These are phyloP conservation scores for Odontarrhena argentea DNA, from an alignment of 345 rosid genomes.

Conservation along the genomic window DNA sequence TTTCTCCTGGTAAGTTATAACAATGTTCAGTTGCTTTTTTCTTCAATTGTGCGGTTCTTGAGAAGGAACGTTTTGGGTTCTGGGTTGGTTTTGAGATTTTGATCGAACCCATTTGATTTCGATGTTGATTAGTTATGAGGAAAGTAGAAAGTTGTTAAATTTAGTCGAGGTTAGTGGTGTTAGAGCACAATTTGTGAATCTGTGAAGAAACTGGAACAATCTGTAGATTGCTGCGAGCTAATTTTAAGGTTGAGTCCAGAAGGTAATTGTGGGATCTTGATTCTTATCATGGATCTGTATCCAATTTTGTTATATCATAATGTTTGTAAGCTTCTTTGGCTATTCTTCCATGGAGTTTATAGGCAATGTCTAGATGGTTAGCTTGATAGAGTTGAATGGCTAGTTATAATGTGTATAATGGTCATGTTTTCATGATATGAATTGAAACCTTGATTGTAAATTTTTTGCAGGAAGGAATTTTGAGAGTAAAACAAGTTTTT, in stretches of 20 bases:
- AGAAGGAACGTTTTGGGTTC: neutral
- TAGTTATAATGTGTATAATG: neutral
- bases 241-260: neutral
- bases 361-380: conserved; percentile 10
- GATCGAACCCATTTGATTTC: conserved; percentile 21
- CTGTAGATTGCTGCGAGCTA: neutral
- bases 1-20: neutral
- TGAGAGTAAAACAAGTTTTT: neutral
- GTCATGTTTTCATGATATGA: conserved; percentile 26
- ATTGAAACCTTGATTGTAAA: neutral
- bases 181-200: conserved; percentile 21
- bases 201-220: conserved; percentile 16
- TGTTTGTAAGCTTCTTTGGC: neutral
- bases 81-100: conserved; percentile 7
- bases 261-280: conserved; percentile 5
- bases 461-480: conserved; percentile 8
- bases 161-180: neutral
- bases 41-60: conserved; percentile 17
- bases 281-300: neutral
- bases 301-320: conserved; percentile 1
- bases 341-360: conserved; percentile 11
- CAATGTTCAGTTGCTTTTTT: conserved; percentile 24
- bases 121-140: conserved; percentile 13
- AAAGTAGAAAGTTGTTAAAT: neutral
- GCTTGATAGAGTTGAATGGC: neutral